Evolutionary conservation across 176 grass and related monocot genomes (phyloP), one percentile per base, ranked within the genome.

Genomic region (Saccharum officinarum): DNA sequence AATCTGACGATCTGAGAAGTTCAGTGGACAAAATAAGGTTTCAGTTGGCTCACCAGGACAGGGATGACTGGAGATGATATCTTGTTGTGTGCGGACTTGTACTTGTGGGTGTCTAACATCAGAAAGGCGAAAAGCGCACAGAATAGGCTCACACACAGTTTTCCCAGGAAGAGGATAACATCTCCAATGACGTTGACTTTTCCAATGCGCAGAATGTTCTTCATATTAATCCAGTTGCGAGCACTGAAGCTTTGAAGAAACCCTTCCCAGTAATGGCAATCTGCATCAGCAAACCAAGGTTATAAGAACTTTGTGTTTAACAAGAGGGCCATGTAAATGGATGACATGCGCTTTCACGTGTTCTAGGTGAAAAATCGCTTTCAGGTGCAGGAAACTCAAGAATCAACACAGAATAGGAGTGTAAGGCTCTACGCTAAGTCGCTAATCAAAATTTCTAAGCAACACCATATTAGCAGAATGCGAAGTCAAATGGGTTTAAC

Each of bases 131-230:
- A 99, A 11, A 99, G 87, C 4, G 93, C 97, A 50, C 97, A 99
- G 66, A 99, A 96, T 1, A 99, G 69, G 86, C 97, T 99, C 49
- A 99, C 93, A 37, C 97, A 96, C 20, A 99, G 78, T 38, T 94
- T 99, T 45, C 97, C 97, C 47, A 99, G 92, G 72, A 96, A 96
- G 54, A 99, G 92, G 91, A 96, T 99, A 44, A 99, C 94, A 77
- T 99, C 97, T 13, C 97, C 97, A 47, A 99, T 99, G 20, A 96
- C 94, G 25, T 99, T 99, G 0, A 99, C 97, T 69, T 99, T 99
- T 52, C 97, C 97, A 8, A 99, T 94, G n/a, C 94, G 90, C 88
- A 99, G 86, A 79, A 96, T 96, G 74, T 99, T 99, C 18, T 99
- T 99, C 97, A 99, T 92, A 99, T 99, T 7, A 99, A 91, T 82